Conservation (phyloP, 2,329 filamentous ascomycete genomes). For the Cladophialophora psammophila region DNA sequence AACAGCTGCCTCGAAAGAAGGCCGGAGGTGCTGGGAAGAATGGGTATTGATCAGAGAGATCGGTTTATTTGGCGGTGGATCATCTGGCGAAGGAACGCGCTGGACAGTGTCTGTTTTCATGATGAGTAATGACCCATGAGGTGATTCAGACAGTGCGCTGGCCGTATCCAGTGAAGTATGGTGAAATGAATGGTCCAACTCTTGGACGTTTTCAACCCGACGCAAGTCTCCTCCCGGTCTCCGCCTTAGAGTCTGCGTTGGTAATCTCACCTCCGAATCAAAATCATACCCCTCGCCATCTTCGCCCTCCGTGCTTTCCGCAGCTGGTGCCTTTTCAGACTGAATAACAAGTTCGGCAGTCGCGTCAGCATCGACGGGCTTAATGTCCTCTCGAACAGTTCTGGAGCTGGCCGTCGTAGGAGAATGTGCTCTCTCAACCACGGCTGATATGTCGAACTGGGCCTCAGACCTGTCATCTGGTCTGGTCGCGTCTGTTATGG, state of each 20-base stretch:
- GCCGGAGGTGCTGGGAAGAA: slow-evolving; percentile 64
- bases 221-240: slow-evolving; percentile 78
- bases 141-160: slow-evolving; percentile 43
- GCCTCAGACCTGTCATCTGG: slow-evolving; percentile 2
- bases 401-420: slow-evolving; percentile 31
- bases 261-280: slow-evolving; percentile 35
- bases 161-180: slow-evolving; percentile 50
- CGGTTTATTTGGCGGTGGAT: slow-evolving; percentile 44
- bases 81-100: slow-evolving; percentile 36
- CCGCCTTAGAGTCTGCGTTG: slow-evolving; percentile 68
- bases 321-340: not conserved
- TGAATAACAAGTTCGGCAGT: not conserved
- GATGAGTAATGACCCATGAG: slow-evolving; percentile 41
- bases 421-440: slow-evolving; percentile 17
- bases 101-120: slow-evolving; percentile 37
- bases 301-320: slow-evolving; percentile 4
- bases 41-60: slow-evolving; percentile 58
- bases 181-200: slow-evolving; percentile 58
- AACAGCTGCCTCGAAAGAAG: slow-evolving; percentile 87
- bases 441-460: not conserved
- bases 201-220: slow-evolving; percentile 70
- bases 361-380: not conserved
- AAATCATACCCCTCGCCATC: not conserved
- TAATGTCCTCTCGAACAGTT: slow-evolving; percentile 14
- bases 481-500: not conserved